Conservation (phyloP, 306 rosid genomes). For the Aeschynomene evenia region DNA sequence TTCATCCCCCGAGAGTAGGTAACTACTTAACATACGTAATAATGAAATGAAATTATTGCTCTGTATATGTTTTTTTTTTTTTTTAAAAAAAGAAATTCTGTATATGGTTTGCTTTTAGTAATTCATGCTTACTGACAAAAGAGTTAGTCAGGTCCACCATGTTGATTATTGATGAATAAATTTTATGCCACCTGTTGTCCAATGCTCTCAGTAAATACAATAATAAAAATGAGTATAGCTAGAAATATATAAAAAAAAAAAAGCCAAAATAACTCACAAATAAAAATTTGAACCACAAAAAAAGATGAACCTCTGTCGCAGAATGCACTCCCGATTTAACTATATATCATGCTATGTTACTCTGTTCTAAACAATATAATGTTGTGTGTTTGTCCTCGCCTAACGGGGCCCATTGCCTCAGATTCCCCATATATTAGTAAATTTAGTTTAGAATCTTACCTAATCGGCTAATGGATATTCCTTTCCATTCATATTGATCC, state of each 20-base stretch:
- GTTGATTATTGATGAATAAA: neutral
- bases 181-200: neutral
- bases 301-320: too few relatives aligned
- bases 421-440: conserved; percentile 36
- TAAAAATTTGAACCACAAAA: too few relatives aligned
- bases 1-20: neutral
- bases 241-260: too few relatives aligned
- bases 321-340: too few relatives aligned
- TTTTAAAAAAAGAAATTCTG: too few relatives aligned
- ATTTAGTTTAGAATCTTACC: neutral
- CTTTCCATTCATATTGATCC: neutral
- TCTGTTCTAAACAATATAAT: neutral
- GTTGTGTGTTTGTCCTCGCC: neutral
- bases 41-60: conserved; percentile 2
- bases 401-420: conserved; percentile 9
- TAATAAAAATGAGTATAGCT: too few relatives aligned
- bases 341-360: neutral
- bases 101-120: neutral
- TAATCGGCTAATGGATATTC: conserved; percentile 24
- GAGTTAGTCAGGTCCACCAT: neutral
- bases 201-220: neutral
- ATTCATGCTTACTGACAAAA: neutral
- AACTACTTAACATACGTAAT: neutral
- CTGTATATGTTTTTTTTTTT: too few relatives aligned
- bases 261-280: too few relatives aligned